Evolutionary conservation across 148 eudicot species (phyloP).

Genomic region (Diospyros lotus): DNA sequence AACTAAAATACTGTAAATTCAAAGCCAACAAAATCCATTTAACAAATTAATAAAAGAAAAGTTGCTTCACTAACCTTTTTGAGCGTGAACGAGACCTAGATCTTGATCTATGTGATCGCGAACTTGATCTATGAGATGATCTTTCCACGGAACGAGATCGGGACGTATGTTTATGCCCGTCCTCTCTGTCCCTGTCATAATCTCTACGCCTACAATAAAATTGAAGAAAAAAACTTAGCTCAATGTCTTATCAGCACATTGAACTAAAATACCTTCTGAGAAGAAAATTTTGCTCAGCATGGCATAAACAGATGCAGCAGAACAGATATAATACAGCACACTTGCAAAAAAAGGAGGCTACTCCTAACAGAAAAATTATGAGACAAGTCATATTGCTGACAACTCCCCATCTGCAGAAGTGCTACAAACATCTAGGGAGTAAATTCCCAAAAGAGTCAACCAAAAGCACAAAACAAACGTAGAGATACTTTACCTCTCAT

Average conservation of each 20-base stretch:
- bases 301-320: neutral
- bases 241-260: neutral
- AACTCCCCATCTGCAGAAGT: neutral
- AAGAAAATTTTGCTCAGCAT: neutral
- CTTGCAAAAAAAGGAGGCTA: neutral
- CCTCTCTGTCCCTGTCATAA: slow-evolving; percentile 70
- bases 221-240: too few species aligned
- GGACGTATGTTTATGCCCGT: slow-evolving; percentile 55
- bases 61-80: slow-evolving; percentile 44
- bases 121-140: slow-evolving; percentile 77
- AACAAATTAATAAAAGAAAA: neutral
- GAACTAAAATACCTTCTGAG: neutral
- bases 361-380: too few species aligned
- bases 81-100: slow-evolving; percentile 83
- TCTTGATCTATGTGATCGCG: slow-evolving; percentile 65
- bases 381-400: neutral
- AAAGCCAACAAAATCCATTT: neutral
- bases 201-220: slow-evolving; percentile 53
- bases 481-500: slow-evolving; percentile 45
- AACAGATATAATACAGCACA: neutral
- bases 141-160: slow-evolving; percentile 65
- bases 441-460: neutral
- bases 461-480: neutral
- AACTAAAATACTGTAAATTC: neutral
- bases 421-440: neutral